Percentiles rank a stretch among this genome's conserved stretches.
Evolutionary conservation across 805 yeast species (phyloP).

Genomic region (Ogataea saltuana): DNA sequence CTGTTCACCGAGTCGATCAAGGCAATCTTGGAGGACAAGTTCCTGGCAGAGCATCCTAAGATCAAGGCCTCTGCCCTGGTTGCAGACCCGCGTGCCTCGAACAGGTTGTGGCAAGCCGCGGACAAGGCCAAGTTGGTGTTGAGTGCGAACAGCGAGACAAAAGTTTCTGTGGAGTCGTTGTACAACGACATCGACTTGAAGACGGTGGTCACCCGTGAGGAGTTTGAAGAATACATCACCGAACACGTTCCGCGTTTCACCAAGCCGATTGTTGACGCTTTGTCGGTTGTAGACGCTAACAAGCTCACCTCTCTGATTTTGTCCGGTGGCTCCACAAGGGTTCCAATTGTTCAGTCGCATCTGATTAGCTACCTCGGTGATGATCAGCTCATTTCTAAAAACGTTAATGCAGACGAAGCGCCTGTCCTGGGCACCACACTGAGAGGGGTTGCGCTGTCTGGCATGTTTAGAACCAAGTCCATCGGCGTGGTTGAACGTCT

Average conservation of each 20-base stretch:
- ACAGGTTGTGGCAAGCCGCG: constrained; percentile 75
- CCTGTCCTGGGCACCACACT: constrained; percentile 88
- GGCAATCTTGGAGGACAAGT: constrained; percentile 58
- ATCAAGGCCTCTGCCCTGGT: constrained; percentile 41
- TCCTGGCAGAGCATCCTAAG: constrained; percentile 47
- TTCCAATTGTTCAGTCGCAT: constrained; percentile 78
- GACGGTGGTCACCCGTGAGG: constrained; percentile 67
- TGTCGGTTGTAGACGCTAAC: constrained; percentile 36
- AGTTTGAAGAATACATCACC: constrained; percentile 62
- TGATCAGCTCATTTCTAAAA: constrained; percentile 61
- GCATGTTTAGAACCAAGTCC: constrained; percentile 63
- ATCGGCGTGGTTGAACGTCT: constrained; percentile 60
- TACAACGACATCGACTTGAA: constrained; percentile 74
- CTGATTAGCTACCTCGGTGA: constrained; percentile 56
- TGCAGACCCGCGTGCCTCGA: constrained; percentile 55
- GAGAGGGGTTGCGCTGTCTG: constrained; percentile 74
- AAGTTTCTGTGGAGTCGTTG: constrained; percentile 74
- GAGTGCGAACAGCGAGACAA: constrained; percentile 83
- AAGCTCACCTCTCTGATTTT: constrained; percentile 61
- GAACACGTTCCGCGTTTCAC: constrained; percentile 49
- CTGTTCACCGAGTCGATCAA: constrained; percentile 66
- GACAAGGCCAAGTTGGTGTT: constrained; percentile 86
- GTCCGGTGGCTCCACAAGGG: constrained; percentile 89
- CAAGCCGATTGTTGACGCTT: constrained; percentile 55
- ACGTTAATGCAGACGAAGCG: constrained; percentile 94